These are phyloP conservation scores for Microascus cirrosus DNA, from an alignment of 2,329 filamentous ascomycete species.

Conservation along the genomic window DNA sequence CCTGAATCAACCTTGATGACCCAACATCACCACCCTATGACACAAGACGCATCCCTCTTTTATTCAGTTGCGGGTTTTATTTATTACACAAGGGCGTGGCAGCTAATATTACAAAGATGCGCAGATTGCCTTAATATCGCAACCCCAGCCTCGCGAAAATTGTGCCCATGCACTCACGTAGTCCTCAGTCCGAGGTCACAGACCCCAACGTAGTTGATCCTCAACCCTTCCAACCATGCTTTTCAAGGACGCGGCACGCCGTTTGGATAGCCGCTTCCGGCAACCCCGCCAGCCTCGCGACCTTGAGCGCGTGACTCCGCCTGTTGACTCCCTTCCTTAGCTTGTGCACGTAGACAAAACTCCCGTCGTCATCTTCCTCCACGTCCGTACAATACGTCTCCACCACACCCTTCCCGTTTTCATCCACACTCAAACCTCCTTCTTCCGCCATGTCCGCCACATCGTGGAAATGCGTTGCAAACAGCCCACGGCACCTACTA, in stretches of 20 bases:
- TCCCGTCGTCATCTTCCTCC: slow-evolving; percentile 55
- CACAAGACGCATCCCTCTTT: slow-evolving; percentile 18
- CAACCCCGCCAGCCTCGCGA: slow-evolving; percentile 77
- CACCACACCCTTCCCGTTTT: slow-evolving; percentile 28
- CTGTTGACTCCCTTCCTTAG: slow-evolving; percentile 74
- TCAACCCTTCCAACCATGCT: not conserved
- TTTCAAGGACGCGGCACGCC: slow-evolving; percentile 46
- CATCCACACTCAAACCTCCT: slow-evolving; percentile 30
- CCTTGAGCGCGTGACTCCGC: slow-evolving; percentile 84
- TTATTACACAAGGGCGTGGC: slow-evolving; percentile 16
- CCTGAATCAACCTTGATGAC: slow-evolving; percentile 50
- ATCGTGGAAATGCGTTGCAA: slow-evolving; percentile 89
- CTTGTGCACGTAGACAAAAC: slow-evolving; percentile 80
- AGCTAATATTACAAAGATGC: slow-evolving; percentile 20
- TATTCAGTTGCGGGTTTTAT: slow-evolving; percentile 10
- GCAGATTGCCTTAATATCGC: not conserved
- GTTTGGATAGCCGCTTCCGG: slow-evolving; percentile 61
- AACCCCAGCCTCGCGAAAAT: no score
- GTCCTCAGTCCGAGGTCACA: not conserved
- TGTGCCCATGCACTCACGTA: not conserved
- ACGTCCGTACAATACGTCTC: slow-evolving; percentile 86
- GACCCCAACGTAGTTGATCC: not conserved
- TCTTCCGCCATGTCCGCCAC: slow-evolving; percentile 62
- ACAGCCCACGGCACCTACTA: slow-evolving; percentile 71
- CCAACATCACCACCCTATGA: slow-evolving; percentile 48